phyloP scores from a whole-genome alignment of 2,329 filamentous ascomycete species.

The Podosphaera xanthii region DNA sequence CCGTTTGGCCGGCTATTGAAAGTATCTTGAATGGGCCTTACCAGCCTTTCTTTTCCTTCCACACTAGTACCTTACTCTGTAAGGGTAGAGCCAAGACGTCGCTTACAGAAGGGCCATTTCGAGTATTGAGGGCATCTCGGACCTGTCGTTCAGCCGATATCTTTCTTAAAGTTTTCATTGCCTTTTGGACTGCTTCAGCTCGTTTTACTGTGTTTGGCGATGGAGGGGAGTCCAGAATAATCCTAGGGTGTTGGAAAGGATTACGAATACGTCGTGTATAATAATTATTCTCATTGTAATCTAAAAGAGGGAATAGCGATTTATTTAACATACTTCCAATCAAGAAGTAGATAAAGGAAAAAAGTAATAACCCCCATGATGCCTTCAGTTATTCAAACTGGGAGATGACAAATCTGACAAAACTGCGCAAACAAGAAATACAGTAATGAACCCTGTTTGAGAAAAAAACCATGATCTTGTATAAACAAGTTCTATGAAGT shows the following conservation, averaged over 20 bases:
- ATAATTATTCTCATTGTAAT: no score
- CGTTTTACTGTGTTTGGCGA: background rate
- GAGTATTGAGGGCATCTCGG: background rate
- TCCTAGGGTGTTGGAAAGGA: background rate
- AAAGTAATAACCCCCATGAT: no score
- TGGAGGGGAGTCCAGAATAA: background rate
- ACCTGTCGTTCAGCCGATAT: background rate
- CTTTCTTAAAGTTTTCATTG: slow-evolving; percentile 1
- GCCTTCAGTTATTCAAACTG: no score
- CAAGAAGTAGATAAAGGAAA: no score
- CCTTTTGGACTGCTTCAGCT: slow-evolving; percentile 3
- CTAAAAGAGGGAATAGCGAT: no score
- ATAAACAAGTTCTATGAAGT: no score
- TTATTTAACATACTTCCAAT: no score
- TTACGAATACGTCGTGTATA: no score
- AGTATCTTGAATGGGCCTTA: background rate
- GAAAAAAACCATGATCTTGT: no score
- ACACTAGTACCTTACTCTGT: slow-evolving; percentile 1
- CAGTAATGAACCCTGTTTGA: no score
- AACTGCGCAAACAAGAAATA: no score
- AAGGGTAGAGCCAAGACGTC: background rate
- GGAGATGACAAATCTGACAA: no score
- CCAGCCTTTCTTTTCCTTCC: slow-evolving; percentile 1
- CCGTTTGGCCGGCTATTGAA: background rate
- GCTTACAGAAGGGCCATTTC: background rate